Conservation (phyloP, 1,139 yeast species). For the Yamadazyma sp. region DNA sequence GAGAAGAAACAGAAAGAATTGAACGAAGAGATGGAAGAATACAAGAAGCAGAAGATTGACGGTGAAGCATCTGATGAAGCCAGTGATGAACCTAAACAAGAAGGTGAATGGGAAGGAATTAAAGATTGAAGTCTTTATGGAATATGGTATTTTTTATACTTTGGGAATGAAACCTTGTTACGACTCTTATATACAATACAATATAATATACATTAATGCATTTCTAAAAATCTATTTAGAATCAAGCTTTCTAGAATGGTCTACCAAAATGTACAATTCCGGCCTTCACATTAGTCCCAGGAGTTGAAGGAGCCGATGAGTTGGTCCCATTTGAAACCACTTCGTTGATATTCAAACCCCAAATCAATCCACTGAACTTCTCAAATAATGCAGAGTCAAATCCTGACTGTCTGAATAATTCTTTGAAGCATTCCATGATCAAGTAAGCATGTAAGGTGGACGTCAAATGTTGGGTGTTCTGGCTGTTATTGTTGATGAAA, state of each 20-base stretch:
- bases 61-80: conserved; percentile 13
- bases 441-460: conserved; percentile 53
- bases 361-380: conserved; percentile 50
- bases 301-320: conserved; percentile 19
- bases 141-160: background rate
- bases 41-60: conserved; percentile 19
- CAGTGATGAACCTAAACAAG: conserved; percentile 16
- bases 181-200: conserved; percentile 6
- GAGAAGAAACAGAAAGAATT: conserved; percentile 31
- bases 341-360: conserved; percentile 44
- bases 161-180: conserved; percentile 6
- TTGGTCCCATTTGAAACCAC: conserved; percentile 18
- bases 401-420: conserved; percentile 46
- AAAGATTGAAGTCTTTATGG: conserved; percentile 14
- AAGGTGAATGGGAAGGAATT: conserved; percentile 24
- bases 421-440: conserved; percentile 59
- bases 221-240: conserved; percentile 8
- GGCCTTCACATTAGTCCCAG: conserved; percentile 27
- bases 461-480: conserved; percentile 43
- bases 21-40: conserved; percentile 16
- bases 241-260: conserved; percentile 19
- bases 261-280: conserved; percentile 37
- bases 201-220: conserved; percentile 13
- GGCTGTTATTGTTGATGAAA: conserved; percentile 36
- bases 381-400: conserved; percentile 36